Base-by-base conservation (phyloP, 805 yeast species). In the Wickerhamomyces alni region DNA sequence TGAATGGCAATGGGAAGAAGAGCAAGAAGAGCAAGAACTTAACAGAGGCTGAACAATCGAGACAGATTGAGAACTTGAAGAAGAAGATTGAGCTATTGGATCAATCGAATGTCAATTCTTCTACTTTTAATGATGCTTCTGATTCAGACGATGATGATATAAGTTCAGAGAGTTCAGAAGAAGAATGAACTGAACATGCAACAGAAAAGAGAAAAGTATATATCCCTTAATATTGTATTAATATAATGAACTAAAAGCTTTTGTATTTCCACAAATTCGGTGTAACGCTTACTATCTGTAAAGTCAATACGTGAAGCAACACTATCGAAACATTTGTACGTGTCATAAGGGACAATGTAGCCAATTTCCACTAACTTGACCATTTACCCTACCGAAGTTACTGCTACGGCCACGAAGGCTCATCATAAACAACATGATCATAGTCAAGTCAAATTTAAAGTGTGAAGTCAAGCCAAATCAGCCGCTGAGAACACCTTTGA, bases 81-180 rank as follows among this genome's bases (percentile, higher is more conserved):
- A 76, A 77, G 60, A 81, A 87, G 62, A 68, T 91, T 52, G 87
- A 85, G 48, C 81, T 85, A 52, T 70, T 82, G 50, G 84, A 82
- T 22, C 51, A 54, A 30, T 42, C 54, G 15, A 39, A 47, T 25
- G 45, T 46, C 15, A 47, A 40, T 7, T 39, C 44, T 4, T 38
- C 42, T 21, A 39, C 38, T 11, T 33, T 37, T 31, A 22, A 59
- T 28, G 54, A 56, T 39, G 66, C 59, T 39, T 63, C 61, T 33
- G 67, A 61, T 37, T 68, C 72, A 34, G 72, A 70, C 43, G 80
- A 72, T 41, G 84, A 77, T 48, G 72, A 21, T 21, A 21, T 67
- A 42, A 78, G 77, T 48, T 82, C 80, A 41, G 79, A 73, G 59
- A 77, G 84, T 57, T 73, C 81, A 7, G 89, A 82, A 61, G 91